phyloP scores from a whole-genome alignment of 768 basidiomycete genomes.

The Termitomyces sp. region DNA sequence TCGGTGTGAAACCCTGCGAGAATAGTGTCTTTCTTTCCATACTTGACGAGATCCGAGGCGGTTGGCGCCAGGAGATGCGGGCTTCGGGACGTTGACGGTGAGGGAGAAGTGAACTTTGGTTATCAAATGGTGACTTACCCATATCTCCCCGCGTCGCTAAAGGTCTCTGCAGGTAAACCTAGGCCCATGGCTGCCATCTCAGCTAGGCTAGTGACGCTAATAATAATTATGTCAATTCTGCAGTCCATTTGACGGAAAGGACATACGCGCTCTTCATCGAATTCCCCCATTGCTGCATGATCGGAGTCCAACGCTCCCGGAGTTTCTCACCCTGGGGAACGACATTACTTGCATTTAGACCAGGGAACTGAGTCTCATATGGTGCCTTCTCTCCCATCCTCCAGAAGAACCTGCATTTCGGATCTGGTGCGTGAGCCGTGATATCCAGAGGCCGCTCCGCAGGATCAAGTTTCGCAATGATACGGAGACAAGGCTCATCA shows the following conservation, averaged over 20 bases:
- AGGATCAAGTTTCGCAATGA: slow-evolving; percentile 76
- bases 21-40: slow-evolving; percentile 75
- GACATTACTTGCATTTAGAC: slow-evolving; percentile 78
- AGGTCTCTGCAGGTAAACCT: slow-evolving; percentile 63
- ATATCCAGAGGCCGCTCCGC: slow-evolving; percentile 85
- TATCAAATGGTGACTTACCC: slow-evolving; percentile 47
- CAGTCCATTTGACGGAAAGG: background rate
- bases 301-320: slow-evolving; percentile 60
- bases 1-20: slow-evolving; percentile 94
- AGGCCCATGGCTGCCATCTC: slow-evolving; percentile 87
- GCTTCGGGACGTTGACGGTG: slow-evolving; percentile 19
- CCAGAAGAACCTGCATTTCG: slow-evolving; percentile 95
- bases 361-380: slow-evolving; percentile 75
- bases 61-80: slow-evolving; percentile 92
- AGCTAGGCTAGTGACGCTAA: slow-evolving; percentile 80
- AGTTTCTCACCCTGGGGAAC: slow-evolving; percentile 62
- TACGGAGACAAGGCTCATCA: slow-evolving; percentile 74
- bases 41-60: slow-evolving; percentile 83
- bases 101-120: background rate
- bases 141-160: slow-evolving; percentile 78
- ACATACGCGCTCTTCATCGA: slow-evolving; percentile 87
- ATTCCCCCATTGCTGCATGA: slow-evolving; percentile 83
- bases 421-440: slow-evolving; percentile 76
- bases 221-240: slow-evolving; percentile 6
- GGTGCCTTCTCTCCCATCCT: slow-evolving; percentile 74